Conservation (phyloP, 2,329 filamentous ascomycete genomes). For the Penicillium capsulatum region DNA sequence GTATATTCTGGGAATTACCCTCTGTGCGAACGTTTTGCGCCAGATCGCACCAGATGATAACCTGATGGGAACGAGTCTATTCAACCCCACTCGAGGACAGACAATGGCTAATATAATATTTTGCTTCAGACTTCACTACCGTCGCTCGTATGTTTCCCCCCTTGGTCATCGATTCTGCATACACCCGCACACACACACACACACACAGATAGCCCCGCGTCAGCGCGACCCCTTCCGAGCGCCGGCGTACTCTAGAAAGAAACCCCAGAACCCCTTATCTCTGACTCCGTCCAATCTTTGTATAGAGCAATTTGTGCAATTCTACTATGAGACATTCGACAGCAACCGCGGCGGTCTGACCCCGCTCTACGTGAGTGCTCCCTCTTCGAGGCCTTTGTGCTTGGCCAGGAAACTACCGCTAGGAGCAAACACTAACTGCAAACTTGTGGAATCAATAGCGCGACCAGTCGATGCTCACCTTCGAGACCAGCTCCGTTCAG, state of each 20-base stretch:
- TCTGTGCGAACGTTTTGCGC: constrained; percentile 16
- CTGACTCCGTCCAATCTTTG: background rate
- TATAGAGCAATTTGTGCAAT: constrained; percentile 78
- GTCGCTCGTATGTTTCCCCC: constrained; percentile 39
- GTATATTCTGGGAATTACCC: background rate
- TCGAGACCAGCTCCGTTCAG: constrained; percentile 66
- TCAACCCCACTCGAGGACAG: background rate
- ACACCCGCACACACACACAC: constrained; percentile 9
- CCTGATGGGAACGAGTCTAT: constrained; percentile 5
- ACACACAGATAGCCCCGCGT: constrained; percentile 8
- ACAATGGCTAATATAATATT: constrained; percentile 11
- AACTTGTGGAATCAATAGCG: constrained; percentile 51
- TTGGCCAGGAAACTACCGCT: background rate
- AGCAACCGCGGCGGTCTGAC: constrained; percentile 60
- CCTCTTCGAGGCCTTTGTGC: background rate
- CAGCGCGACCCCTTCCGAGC: background rate
- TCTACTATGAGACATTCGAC: constrained; percentile 91
- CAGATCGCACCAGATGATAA: constrained; percentile 1
- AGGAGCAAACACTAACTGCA: background rate
- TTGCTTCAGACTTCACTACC: constrained; percentile 33
- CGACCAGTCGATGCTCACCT: constrained; percentile 85
- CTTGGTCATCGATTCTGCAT: background rate
- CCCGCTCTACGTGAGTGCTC: constrained; percentile 72
- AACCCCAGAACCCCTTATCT: no score
- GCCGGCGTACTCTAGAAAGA: background rate